Percentiles rank a stretch among this genome's conserved stretches.
Evolutionary conservation across 345 rosid species (phyloP).

Genomic region (Tarenaya hassleriana): DNA sequence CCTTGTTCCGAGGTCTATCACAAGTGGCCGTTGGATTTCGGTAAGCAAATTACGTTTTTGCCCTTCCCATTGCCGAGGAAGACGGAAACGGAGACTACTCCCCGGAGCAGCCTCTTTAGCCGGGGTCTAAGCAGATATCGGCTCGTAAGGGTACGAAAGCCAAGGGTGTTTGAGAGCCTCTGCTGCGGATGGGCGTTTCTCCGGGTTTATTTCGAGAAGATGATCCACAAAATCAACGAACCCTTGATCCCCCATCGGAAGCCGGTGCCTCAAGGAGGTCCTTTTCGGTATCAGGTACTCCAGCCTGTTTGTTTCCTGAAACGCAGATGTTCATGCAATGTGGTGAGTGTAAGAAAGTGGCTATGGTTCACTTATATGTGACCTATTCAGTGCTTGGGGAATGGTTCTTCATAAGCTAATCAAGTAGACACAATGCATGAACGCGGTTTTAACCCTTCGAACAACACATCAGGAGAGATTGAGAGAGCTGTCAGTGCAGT

Average conservation of each 20-base stretch:
- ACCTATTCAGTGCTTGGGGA: neutral
- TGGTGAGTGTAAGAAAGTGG: neutral
- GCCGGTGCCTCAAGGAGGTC: conserved; percentile 78
- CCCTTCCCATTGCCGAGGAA: too few relatives aligned
- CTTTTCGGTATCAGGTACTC: conserved; percentile 88
- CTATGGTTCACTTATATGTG: too few relatives aligned
- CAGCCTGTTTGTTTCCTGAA: conserved; percentile 76
- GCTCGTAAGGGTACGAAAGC: conserved; percentile 84
- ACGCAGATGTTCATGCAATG: neutral
- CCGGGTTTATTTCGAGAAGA: conserved; percentile 87
- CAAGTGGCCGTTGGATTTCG: too few relatives aligned
- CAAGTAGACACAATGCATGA: too few relatives aligned
- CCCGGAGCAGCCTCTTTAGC: too few relatives aligned
- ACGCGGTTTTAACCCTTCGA: neutral
- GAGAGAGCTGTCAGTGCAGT: too few relatives aligned
- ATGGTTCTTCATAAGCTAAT: too few relatives aligned
- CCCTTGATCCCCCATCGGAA: conserved; percentile 98
- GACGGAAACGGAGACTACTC: too few relatives aligned
- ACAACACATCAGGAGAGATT: neutral
- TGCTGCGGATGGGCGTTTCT: conserved; percentile 78
- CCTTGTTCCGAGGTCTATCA: too few relatives aligned
- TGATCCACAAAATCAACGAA: conserved; percentile 80
- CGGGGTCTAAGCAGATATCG: conserved; percentile 75
- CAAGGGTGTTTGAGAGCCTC: conserved; percentile 96
- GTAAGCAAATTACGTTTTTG: too few relatives aligned